A percentile compares a stretch with the other conserved stretches of the same genome.
Evolutionary conservation across 441 rosid genomes (phyloP).

Genomic region (Adansonia rubrostipa): DNA sequence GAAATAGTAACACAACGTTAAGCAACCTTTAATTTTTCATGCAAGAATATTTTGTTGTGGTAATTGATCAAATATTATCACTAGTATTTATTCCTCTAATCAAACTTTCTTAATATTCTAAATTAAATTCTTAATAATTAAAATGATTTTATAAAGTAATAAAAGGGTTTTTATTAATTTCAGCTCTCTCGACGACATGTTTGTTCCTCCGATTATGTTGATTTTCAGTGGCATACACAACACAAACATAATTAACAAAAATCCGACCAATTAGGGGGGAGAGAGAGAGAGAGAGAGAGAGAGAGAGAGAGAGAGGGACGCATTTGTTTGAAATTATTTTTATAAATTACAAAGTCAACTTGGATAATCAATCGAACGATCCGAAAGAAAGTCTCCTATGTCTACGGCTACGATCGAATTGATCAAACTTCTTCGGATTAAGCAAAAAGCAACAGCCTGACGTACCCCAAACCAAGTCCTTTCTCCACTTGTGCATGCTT

Average conservation of each 20-base stretch:
- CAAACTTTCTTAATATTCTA: not conserved
- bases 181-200: not conserved
- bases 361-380: not conserved
- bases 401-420: conserved; percentile 11
- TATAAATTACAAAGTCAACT: conserved; percentile 14
- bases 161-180: no score
- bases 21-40: not conserved
- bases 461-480: not conserved
- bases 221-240: not conserved
- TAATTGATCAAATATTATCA: not conserved
- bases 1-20: not conserved
- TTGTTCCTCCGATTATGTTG: no score
- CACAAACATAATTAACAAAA: no score
- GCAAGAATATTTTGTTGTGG: not conserved
- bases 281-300: not conserved
- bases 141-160: no score
- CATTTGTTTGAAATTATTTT: not conserved
- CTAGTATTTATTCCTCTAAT: not conserved
- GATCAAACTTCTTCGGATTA: not conserved
- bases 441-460: conserved; percentile 15
- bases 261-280: not conserved
- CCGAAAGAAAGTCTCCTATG: conserved; percentile 7
- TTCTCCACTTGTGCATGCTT: conserved; percentile 13
- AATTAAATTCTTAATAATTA: not conserved
- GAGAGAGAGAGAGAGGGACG: not conserved